A percentile compares a stretch with the other conserved stretches of the same genome.
Evolutionary conservation across 1,139 yeast genomes (phyloP).

Genomic region (Petasospora fabianii): DNA sequence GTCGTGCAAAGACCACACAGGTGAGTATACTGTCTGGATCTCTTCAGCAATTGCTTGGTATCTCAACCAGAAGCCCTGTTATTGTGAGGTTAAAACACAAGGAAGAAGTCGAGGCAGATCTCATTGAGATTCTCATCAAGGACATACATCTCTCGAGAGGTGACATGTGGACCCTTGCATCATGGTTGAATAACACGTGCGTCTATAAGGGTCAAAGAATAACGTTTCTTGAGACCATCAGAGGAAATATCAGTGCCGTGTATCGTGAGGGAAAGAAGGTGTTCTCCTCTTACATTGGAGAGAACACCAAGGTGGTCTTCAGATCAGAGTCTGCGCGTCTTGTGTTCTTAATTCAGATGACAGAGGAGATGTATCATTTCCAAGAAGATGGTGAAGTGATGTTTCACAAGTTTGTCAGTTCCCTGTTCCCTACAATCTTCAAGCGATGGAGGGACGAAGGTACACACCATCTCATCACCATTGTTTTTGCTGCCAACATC

Average conservation of each 20-base stretch:
- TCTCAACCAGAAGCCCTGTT: slow-evolving; percentile 64
- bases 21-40: slow-evolving; percentile 64
- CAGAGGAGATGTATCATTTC: slow-evolving; percentile 97
- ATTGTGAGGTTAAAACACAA: slow-evolving; percentile 50
- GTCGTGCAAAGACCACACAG: slow-evolving; percentile 31
- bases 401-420: slow-evolving; percentile 88
- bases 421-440: slow-evolving; percentile 85
- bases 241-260: slow-evolving; percentile 63
- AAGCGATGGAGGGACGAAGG: slow-evolving; percentile 82
- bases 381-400: slow-evolving; percentile 94
- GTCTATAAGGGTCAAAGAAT: slow-evolving; percentile 65
- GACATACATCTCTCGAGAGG: slow-evolving; percentile 84
- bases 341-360: slow-evolving; percentile 79
- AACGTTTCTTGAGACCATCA: slow-evolving; percentile 56
- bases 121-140: slow-evolving; percentile 75
- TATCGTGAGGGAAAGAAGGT: slow-evolving; percentile 66
- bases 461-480: slow-evolving; percentile 88
- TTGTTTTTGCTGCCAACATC: slow-evolving; percentile 76
- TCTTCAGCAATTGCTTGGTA: slow-evolving; percentile 56
- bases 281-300: slow-evolving; percentile 66
- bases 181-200: slow-evolving; percentile 58
- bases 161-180: slow-evolving; percentile 87
- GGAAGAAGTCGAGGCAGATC: slow-evolving; percentile 63
- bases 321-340: slow-evolving; percentile 88
- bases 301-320: slow-evolving; percentile 74